Base-by-base conservation (phyloP, 1,284 basidiomycete species). In the Abortiporus biennis region DNA sequence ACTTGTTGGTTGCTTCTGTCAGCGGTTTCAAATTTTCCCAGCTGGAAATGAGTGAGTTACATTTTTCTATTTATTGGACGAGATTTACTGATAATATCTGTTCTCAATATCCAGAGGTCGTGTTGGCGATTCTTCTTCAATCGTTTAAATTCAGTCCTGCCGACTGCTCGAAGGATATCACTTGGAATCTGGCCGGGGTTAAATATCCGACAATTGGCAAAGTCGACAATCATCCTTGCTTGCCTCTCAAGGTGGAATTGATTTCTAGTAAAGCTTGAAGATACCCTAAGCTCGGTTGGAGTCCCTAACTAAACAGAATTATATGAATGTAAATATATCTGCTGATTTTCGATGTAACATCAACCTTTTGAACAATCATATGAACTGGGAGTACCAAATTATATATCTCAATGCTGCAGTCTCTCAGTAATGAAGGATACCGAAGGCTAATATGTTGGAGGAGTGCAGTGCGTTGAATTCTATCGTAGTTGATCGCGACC, bases 51-150 rank as follows among this genome's bases (percentile, higher is more conserved):
- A 42, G 34, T 6, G 15, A 16, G 8, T 46, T 19, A 11, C 4
- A 5, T 24, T 2, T 36, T 30, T 17, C 27, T 8, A 13, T 20
- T n/a, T 23, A 27, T 21, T 9, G 6, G 5, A 16, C 36, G n/a
- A n/a, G n/a, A n/a, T n/a, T n/a, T n/a, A n/a, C 2, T 37, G 15
- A 32, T 3, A 27, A 9, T 15, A 20, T 11, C 20, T n/a, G n/a
- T n/a, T n/a, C 32, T 23, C 11, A 19, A 6, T 29, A 17, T 20
- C 19, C 30, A 48, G 47, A 48, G 49, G 55, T 48, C 30, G 47
- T 48, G 5, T 22, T 48, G 8, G 30, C 35, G 19, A 35, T 45
- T 5, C 4, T 48, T 34, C 25, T 48, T 9, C 20, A 32, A n/a
- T 17, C 40, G 2, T 48, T 48, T 40, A 36, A 40, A 20, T 33